Evolutionary conservation across 306 rosid genomes (phyloP).

Genomic region (Cucurbita argyrosperma): DNA sequence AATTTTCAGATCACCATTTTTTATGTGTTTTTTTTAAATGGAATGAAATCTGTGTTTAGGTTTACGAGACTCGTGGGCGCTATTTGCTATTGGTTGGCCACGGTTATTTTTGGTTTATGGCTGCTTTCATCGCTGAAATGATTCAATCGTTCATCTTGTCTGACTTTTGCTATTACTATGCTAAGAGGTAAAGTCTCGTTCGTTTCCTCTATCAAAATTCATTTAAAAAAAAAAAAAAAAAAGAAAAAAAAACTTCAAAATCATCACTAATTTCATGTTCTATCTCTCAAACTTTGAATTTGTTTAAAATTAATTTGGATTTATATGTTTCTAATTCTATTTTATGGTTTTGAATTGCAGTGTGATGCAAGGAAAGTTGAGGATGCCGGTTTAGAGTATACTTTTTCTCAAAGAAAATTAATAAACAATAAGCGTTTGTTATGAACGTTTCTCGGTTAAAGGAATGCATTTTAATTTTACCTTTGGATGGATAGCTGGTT

Average conservation of each 20-base stretch:
- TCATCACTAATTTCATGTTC: not conserved
- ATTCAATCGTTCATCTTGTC: slow-evolving; percentile 66
- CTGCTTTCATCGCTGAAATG: slow-evolving; percentile 39
- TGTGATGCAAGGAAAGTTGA: not conserved
- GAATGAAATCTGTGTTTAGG: slow-evolving; percentile 17
- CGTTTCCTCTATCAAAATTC: not conserved
- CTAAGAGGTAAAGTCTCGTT: slow-evolving; percentile 31
- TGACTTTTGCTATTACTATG: slow-evolving; percentile 75
- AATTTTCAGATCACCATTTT: too few species aligned
- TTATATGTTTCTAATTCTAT: not conserved
- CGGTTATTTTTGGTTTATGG: slow-evolving; percentile 43
- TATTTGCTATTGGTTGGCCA: slow-evolving; percentile 23
- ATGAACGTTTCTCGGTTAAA: not conserved
- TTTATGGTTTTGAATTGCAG: not conserved
- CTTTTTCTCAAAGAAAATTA: not conserved
- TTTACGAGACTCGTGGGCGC: slow-evolving; percentile 34
- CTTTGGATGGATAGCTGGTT: not conserved
- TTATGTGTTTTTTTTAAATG: not conserved
- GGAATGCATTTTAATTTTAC: not conserved
- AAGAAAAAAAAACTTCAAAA: too few species aligned
- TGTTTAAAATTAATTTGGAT: not conserved
- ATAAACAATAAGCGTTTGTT: not conserved
- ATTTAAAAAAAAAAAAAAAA: too few species aligned
- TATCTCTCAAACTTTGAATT: not conserved
- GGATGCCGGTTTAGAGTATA: not conserved